Evolutionary conservation across 1,284 basidiomycete genomes (phyloP), one percentile per base, ranked within the genome.

Genomic region (Coniferiporia sulphurascens): DNA sequence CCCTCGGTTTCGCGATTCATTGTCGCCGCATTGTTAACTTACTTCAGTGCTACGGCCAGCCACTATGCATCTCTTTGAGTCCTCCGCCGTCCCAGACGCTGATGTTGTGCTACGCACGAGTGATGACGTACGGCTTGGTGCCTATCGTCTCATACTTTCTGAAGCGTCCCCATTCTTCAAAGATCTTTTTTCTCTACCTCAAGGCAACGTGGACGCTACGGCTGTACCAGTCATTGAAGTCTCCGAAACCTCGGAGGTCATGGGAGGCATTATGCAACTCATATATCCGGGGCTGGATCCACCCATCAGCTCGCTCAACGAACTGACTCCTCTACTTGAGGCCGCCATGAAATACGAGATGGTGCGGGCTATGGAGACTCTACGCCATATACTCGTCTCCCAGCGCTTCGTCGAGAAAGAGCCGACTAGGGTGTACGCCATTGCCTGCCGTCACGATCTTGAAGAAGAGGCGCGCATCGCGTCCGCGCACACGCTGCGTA

Each of bases 261-360:
- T 89, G 1, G 74, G 80, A 45, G 68, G 71, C 7, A 71, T 89
- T 21, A 72, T 89, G 38, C 77, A 76, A 32, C 79, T 83, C 65
- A 69, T 87, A 50, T 76, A 76, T 60, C 75, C 75, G 4, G 57
- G 71, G 34, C 64, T 66, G 58, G 68, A 72, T 21, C 75, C 73
- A 27, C 41, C 62, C 12, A 63, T 84, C 57, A 54, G 65, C 9
- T 73, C 74, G 8, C 71, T 89, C 22, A 81, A 87, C 64, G 77
- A 81, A 8, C 75, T 88, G 36, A 72, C 75, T 4, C 65, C 71
- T 32, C 66, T 84, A n/a, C 73, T 89, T 19, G 72, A 70, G 34
- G 78, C 81, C 0, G 84, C 85, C 6, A 67, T 74, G 65, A 89
- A 90, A 68, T 90, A 88, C 68, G 84, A 89, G 62, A 74, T 88